Base-by-base conservation (phyloP, 1,139 yeast genomes). In the Protomyces macrosporus region DNA sequence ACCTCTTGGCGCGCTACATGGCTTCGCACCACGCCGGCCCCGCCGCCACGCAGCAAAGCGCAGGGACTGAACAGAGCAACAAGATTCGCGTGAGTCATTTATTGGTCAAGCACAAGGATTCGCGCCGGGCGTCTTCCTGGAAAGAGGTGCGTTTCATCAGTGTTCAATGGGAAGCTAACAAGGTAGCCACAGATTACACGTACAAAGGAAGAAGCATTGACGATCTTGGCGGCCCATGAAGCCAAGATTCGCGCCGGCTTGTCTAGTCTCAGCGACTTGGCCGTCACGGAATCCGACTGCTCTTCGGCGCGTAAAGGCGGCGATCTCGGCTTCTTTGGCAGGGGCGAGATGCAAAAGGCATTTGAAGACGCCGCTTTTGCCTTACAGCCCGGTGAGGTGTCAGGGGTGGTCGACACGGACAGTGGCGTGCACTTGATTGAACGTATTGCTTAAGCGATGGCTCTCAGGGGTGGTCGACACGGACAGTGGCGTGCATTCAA, bases 101-200 rank as follows among this genome's bases (percentile, higher is more conserved):
- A 63, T 78, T 93, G 65, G 81, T 93, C 69, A 93, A 93, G 75
- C 96, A 91, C 75, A 79, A 76, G 64, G 93, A 84, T 65, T 85
- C 93, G 12, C 82, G 98, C 69, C 84, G 96, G 70, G 98, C 98
- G 10, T 84, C 90, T 42, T 88, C 96, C 10, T 95, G 97, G 95
- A 88, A 90, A 73, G 82, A 83, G 32, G 48, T 42, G 16, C 2
- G 23, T 23, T 23, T 23, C 23, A 23, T 23, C 23, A 23, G 23
- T 23, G 2, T 23, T 23, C n/a, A 23, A 23, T 23, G 1, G 23
- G 1, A 2, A 23, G 23, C 23, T 23, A 23, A 23, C 23, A 23
- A 23, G 23, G 10, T 12, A 42, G 42, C 86, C 86, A 33, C 82
- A 84, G 53, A 85, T 93, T 69, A 86, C 95, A 1, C 80, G 89